These are phyloP conservation scores for Ajuga chamaepitys DNA, from an alignment of 257 asterid genomes.

Conservation along the genomic window DNA sequence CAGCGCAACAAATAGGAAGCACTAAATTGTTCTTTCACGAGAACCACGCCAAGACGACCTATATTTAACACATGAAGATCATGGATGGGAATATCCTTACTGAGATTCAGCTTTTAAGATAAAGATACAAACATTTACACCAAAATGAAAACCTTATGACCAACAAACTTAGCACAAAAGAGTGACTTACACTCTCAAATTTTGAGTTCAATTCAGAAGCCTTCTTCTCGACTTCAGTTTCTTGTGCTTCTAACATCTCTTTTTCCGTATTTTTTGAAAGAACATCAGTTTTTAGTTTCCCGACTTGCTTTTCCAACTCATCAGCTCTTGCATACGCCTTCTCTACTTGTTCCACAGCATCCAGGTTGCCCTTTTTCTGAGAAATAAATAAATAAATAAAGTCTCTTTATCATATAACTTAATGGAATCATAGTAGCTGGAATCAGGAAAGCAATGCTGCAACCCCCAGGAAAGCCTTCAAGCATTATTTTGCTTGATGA, in stretches of 20 bases:
- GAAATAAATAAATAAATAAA: too few species aligned
- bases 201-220: conserved; percentile 37
- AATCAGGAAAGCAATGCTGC: too few species aligned
- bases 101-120: conserved; percentile 4
- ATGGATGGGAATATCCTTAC: background rate
- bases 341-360: conserved; percentile 38
- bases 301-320: conserved; percentile 54
- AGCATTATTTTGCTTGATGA: too few species aligned
- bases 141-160: background rate
- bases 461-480: too few species aligned
- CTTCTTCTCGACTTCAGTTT: conserved; percentile 45
- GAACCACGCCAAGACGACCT: background rate
- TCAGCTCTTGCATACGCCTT: conserved; percentile 52
- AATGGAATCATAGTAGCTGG: too few species aligned
- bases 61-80: background rate
- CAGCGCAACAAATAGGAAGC: background rate
- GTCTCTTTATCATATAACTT: too few species aligned
- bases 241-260: conserved; percentile 34
- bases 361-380: conserved; percentile 41
- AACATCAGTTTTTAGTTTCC: conserved; percentile 38
- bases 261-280: conserved; percentile 41
- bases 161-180: background rate
- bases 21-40: background rate
- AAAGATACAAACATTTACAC: background rate
- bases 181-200: conserved; percentile 35